Evolutionary conservation across 768 basidiomycete species (phyloP), one percentile per base, ranked within the genome.

Genomic region (Termitomyces sp.): DNA sequence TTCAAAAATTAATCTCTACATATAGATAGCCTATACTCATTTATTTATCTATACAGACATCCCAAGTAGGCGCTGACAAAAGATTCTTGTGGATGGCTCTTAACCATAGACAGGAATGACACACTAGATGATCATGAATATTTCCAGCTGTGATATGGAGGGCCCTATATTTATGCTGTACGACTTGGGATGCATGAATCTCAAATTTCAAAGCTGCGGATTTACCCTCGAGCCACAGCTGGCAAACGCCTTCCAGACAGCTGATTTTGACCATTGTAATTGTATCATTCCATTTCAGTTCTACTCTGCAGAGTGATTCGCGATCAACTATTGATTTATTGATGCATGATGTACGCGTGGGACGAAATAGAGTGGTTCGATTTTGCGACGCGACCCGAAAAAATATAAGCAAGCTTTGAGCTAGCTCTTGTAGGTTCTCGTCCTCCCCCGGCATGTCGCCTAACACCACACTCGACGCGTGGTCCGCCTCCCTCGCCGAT

Each of bases 401-500:
- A 57, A 57, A 52, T 53, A 52, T 21, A 52, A 28, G 40, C 53
- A 27, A 35, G 32, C 30, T 35, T 35, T 14, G 50, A 30, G 52
- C 45, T 8, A 1, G 5, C 6, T 10, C 12, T 17, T 10, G n/a
- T n/a, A n/a, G 23, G 17, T 5, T 21, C 55, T 49, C 30, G 23
- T 55, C 49, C 41, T 50, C 39, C 60, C 32, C 17, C 50, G 43
- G 63, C 69, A 76, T 76, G 75, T 74, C 75, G 49, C 69, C 70
- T 67, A 79, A 79, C 64, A 65, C 68, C 66, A 71, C 76, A 1
- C 58, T 73, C 43, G 76, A 79, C 59, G 69, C 66, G 27, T 81
- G 78, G 79, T 70, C 76, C 3, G 73, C 73, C 46, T 78, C 76
- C 51, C 63, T 80, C 3, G 67, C 68, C 6, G 70, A 75, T 23